Base-by-base conservation (phyloP, 805 yeast species). In the Wickerhamomyces silvicola region DNA sequence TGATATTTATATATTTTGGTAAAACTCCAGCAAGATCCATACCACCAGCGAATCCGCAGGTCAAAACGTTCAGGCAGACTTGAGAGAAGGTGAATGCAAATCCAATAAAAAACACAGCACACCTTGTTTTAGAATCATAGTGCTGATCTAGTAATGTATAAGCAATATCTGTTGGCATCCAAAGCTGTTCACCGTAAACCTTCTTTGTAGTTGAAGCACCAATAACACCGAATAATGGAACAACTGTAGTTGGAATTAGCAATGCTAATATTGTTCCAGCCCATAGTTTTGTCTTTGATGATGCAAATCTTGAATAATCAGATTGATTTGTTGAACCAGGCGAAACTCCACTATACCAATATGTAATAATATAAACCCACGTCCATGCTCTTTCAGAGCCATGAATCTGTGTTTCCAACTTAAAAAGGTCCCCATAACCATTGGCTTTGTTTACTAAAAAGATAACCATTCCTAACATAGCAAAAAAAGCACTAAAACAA, bases 171-270 rank as follows among this genome's bases (percentile, higher is more conserved):
- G 56, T 52, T 8, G 68, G 68, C 18, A 43, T 36, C 68, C 68
- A 62, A 18, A 53, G 37, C 25, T 50, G 47, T 18, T 37, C 41
- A 19, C 60, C 64, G 39, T 65, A 66, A 12, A 54, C 38, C 26
- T 53, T 50, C 23, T 49, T 38, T 15, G 60, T 52, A 9, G 65
- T 55, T 10, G 68, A 62, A 1, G 68, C 67, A 18, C 66, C 62
- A 28, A 65, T 48, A 27, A 66, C 51, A 40, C 70, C 69, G 46
- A 64, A 59, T 9, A 66, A 46, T 4, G 71, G 71, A 18, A 66
- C 60, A 22, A 66, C 34, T 14, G 68, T 59, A 2, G 70, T 58
- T 27, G 64, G 64, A 19, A 59, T 44, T 30, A 57, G 43, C 20
- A 59, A 41, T 3, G 59, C 64, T 28, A 38, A 15, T 9, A 36